Evolutionary conservation across 768 basidiomycete genomes (phyloP).

Genomic region (Mycena kentingensis): DNA sequence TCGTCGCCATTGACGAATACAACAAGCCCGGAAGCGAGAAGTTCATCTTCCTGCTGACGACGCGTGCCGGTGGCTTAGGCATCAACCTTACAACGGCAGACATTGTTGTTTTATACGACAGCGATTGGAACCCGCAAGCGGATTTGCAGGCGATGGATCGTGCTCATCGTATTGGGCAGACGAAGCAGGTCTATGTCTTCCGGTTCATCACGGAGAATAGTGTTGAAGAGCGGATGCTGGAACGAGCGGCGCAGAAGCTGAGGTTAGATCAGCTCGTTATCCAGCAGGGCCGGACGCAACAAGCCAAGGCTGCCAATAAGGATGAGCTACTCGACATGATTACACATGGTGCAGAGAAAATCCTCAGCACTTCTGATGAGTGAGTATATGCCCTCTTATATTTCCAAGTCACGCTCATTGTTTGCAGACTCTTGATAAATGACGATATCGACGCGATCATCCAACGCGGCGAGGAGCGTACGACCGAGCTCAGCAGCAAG

Average conservation of each 20-base stretch:
- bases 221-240: slow-evolving; percentile 94
- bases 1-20: slow-evolving; percentile 94
- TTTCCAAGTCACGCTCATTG: background rate
- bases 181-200: slow-evolving; percentile 96
- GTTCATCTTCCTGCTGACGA: slow-evolving; percentile 95
- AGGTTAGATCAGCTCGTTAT: slow-evolving; percentile 95
- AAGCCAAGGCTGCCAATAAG: slow-evolving; percentile 87
- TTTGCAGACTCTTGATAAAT: slow-evolving; percentile 77
- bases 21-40: slow-evolving; percentile 93
- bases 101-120: slow-evolving; percentile 93
- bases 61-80: slow-evolving; percentile 94
- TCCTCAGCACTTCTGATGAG: slow-evolving; percentile 81
- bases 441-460: slow-evolving; percentile 97
- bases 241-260: slow-evolving; percentile 93
- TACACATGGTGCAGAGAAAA: slow-evolving; percentile 94
- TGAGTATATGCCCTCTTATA: slow-evolving; percentile 37
- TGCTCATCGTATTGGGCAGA: slow-evolving; percentile 95
- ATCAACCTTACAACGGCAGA: slow-evolving; percentile 97
- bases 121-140: slow-evolving; percentile 99
- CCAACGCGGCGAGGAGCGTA: slow-evolving; percentile 85
- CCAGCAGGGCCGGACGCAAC: slow-evolving; percentile 88
- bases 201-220: slow-evolving; percentile 96
- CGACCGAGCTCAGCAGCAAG: slow-evolving; percentile 83
- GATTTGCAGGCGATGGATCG: slow-evolving; percentile 99
- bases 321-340: slow-evolving; percentile 99